Conservation (phyloP, 768 basidiomycete genomes). For the Tricholomella constricta region DNA sequence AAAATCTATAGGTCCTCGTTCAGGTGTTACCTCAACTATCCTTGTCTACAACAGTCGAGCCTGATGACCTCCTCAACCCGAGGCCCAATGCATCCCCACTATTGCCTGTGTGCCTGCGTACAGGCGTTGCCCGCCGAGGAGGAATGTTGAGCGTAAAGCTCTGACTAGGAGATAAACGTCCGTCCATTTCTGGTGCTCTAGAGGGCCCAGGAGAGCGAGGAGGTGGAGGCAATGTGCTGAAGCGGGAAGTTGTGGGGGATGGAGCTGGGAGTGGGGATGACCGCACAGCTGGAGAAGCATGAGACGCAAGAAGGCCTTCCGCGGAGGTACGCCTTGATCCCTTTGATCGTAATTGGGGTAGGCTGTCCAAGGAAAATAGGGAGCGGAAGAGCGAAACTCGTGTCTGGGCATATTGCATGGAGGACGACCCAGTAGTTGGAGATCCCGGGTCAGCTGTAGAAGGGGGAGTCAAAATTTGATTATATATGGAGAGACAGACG, state of each 20-base stretch:
- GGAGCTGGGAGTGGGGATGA: slow-evolving; percentile 36
- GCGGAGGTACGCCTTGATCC: slow-evolving; percentile 46
- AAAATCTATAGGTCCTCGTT: too few species aligned
- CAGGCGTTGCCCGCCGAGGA: slow-evolving; percentile 36
- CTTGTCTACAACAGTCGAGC: slow-evolving; percentile 19
- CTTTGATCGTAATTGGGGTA: slow-evolving; percentile 46
- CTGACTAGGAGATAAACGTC: slow-evolving; percentile 24
- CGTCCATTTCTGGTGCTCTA: slow-evolving; percentile 34
- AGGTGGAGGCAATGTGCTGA: slow-evolving; percentile 22
- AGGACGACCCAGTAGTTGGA: slow-evolving; percentile 31
- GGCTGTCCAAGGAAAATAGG: slow-evolving; percentile 48
- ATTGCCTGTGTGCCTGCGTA: slow-evolving; percentile 24
- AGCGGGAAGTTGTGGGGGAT: slow-evolving; percentile 25
- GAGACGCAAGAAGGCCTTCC: slow-evolving; percentile 74
- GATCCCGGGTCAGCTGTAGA: slow-evolving; percentile 40
- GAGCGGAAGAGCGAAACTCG: slow-evolving; percentile 69
- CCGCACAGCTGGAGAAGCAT: slow-evolving; percentile 43
- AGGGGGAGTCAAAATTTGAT: neutral
- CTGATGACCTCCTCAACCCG: slow-evolving; percentile 27
- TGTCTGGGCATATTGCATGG: slow-evolving; percentile 27
- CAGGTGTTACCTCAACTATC: slow-evolving; percentile 3
- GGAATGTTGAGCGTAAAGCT: slow-evolving; percentile 45
- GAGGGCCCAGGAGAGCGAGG: slow-evolving; percentile 41
- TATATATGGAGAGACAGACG: neutral
- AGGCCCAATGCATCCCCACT: slow-evolving; percentile 26